These are phyloP conservation scores for Pseudogymnoascus sp. DNA, from an alignment of 2,329 filamentous ascomycete genomes.

Conservation along the genomic window DNA sequence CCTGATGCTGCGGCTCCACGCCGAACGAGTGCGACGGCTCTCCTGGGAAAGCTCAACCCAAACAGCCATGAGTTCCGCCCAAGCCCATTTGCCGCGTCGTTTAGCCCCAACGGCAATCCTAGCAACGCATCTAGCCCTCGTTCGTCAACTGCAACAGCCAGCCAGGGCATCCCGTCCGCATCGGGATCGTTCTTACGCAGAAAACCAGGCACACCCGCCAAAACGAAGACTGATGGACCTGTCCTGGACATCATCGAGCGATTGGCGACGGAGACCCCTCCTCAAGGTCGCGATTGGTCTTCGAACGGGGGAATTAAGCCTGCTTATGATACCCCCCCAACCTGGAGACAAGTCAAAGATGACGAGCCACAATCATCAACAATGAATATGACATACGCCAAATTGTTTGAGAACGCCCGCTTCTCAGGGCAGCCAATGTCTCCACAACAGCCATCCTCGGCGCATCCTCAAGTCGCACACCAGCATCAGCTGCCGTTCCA, in stretches of 20 bases:
- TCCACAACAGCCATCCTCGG: constrained; percentile 62
- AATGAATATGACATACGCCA: constrained; percentile 61
- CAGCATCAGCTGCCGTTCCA: constrained; percentile 80
- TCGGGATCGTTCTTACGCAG: constrained; percentile 53
- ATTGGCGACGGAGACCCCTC: constrained; percentile 47
- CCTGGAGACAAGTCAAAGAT: constrained; percentile 67
- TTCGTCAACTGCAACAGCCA: constrained; percentile 37
- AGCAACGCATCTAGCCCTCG: constrained; percentile 67
- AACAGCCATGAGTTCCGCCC: constrained; percentile 76
- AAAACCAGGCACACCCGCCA: constrained; percentile 57
- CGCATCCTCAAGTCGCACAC: constrained; percentile 66
- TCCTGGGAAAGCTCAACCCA: constrained; percentile 53
- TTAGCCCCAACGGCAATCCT: constrained; percentile 59
- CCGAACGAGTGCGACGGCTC: constrained; percentile 44
- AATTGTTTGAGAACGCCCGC: constrained; percentile 68
- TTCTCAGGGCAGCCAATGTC: constrained; percentile 50
- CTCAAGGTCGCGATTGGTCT: constrained; percentile 55
- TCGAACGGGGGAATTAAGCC: constrained; percentile 77
- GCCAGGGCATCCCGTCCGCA: constrained; percentile 29
- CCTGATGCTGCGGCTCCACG: constrained; percentile 46
- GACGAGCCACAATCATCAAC: constrained; percentile 64
- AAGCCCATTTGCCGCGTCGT: constrained; percentile 69
- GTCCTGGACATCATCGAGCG: constrained; percentile 56
- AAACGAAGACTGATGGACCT: constrained; percentile 45
- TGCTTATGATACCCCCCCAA: constrained; percentile 75